Conservation (phyloP, 345 rosid species). For the Citrus cavaleriei region DNA sequence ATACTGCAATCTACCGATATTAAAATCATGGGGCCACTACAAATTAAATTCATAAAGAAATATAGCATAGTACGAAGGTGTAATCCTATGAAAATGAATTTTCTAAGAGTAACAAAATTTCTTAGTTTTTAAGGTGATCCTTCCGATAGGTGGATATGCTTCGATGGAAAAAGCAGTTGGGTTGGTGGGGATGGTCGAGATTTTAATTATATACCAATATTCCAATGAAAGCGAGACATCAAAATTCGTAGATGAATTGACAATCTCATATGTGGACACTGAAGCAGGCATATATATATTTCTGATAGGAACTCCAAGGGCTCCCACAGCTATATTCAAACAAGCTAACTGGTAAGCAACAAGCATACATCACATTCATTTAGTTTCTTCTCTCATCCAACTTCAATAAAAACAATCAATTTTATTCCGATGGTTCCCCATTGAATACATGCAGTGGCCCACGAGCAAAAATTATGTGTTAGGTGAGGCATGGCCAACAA, state of each 20-base stretch:
- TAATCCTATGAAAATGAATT: too few species aligned
- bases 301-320: background rate
- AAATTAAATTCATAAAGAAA: too few species aligned
- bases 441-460: background rate
- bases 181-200: background rate
- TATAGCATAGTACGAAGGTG: background rate
- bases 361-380: background rate
- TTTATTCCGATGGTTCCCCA: background rate
- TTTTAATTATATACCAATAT: background rate
- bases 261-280: background rate
- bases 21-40: too few species aligned
- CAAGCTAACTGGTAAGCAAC: background rate
- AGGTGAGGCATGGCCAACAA: background rate
- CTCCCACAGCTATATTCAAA: background rate
- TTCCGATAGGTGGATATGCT: background rate
- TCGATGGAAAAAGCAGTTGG: background rate
- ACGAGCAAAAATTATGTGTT: background rate
- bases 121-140: background rate
- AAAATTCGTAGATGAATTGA: background rate
- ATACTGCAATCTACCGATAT: too few species aligned
- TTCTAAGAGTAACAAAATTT: too few species aligned
- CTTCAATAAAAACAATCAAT: background rate
- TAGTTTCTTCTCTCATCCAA: background rate
- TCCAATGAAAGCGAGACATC: background rate
- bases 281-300: background rate